Base-by-base conservation (phyloP, 805 yeast genomes). In the Barnettozyma californica region DNA sequence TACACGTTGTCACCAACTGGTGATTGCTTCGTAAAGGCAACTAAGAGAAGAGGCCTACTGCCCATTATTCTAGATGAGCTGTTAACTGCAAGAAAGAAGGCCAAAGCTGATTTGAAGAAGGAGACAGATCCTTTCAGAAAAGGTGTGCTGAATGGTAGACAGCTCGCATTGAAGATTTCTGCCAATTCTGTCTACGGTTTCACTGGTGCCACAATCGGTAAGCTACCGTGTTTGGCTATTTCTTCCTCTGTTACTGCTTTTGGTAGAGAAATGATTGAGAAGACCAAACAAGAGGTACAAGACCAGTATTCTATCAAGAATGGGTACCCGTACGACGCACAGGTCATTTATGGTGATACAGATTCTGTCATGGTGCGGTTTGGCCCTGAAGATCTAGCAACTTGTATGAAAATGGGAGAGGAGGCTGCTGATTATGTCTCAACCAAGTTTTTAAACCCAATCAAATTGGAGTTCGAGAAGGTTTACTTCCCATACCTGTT, bases 321-420 rank as follows among this genome's bases (percentile, higher is more conserved):
- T 65, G 98, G 98, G 1, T 84, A 74, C 59, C 75, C 78, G n/a
- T 82, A 76, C 62, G 95, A 94, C 68, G 83, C 98, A 0, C 78
- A 84, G 56, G 99, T 94, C 52, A 84, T 94, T 37, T 94, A 94
- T 64, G 99, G 99, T 74, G 99, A 94, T 68, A 94, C 99, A 0
- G 99, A 94, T 76, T 95, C 99, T 9, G 99, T 94, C 16, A 95
- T 94, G 99, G 97, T 94, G 40, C 91, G 89, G 63, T 94, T 94
- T 70, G 99, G 99, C 2, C 80, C 82, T 29, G 71, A 73, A 9
- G 95, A 89, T 61, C 66, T 92, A 53, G 82, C 75, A 47, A 85
- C 85, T 27, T 87, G 96, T 56, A 95, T 94, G 99, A 75, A 77
- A 46, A 63, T 90, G 48, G 99, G 99, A 6, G 86, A 90, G 58